Evolutionary conservation across 139 green algal species (phyloP), one percentile per base, ranked within the genome.

Genomic region (Chlamydomonas applanata): DNA sequence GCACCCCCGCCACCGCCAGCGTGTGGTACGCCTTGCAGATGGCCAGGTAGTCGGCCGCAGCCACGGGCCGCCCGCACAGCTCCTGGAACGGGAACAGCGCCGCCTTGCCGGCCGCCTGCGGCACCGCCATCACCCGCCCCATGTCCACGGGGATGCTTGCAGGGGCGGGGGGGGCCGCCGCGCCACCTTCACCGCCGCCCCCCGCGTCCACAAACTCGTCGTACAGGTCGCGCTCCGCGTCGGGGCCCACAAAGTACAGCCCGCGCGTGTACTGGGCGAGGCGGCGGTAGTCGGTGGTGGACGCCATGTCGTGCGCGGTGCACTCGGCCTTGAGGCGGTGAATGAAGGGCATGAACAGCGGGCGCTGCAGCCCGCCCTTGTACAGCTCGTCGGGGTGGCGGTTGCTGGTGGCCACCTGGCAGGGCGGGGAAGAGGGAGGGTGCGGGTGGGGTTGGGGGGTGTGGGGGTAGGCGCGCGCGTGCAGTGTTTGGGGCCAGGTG

Each of bases 291-390:
- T 98, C 95, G 0, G 86, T 91, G 19, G 63, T 27, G 25, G 81
- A 92, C 13, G 82, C 87, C 89, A 98, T 97, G 83, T 98, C 89
- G 80, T 98, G 94, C 32, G 91, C 81, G 0, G 88, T 72, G 75
- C 94, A 97, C 30, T 84, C 57, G n/a, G 77, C 70, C 85, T 97
- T 92, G 20, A 98, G 88, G 2, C 76, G 73, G 11, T 87, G 76
- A 68, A 99, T 99, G 89, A 98, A 99, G 4, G 95, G 96, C 76
- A 99, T 71, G 79, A 99, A 99, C 2, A 98, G 89, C 46, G 90
- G 72, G 20, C 96, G 83, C 84, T 99, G 95, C 78, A 99, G 85
- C 14, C 96, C 96, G 5, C 87, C 86, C 77, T 98, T 89, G 74
- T 99, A 99, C 57, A 99, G 83, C 13, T 89, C 80, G 32, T 96